Conservation (phyloP, 2,329 filamentous ascomycete genomes). For the Ceratocystis ficicola region DNA sequence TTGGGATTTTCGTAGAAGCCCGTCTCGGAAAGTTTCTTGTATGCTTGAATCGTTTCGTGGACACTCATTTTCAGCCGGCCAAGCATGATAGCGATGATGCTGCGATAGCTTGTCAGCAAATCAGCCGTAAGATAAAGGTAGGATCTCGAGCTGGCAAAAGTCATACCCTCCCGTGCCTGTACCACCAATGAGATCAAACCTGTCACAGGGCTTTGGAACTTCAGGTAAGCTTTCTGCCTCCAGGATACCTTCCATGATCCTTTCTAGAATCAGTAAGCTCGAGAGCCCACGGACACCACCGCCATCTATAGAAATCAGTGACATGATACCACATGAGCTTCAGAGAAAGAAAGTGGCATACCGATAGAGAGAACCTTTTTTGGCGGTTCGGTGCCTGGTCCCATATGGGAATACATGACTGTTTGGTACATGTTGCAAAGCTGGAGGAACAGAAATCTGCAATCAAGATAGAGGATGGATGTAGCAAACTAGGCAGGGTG, state of each 20-base stretch:
- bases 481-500: too few species aligned
- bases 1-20: background rate
- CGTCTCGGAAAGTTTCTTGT: background rate
- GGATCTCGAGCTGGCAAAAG: background rate
- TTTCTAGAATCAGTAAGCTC: slow-evolving; percentile 26
- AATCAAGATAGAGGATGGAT: too few species aligned
- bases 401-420: too few species aligned
- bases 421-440: fast-evolving
- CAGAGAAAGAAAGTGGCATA: too few species aligned
- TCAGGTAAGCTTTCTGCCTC: slow-evolving; percentile 21
- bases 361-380: too few species aligned
- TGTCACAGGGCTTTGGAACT: slow-evolving; percentile 26
- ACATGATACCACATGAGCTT: too few species aligned
- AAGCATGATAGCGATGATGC: background rate
- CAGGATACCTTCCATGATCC: slow-evolving; percentile 25
- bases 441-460: too few species aligned
- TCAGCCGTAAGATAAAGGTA: background rate
- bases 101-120: background rate
- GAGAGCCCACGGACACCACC: slow-evolving; percentile 27
- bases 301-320: slow-evolving; percentile 21
- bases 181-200: slow-evolving; percentile 28
- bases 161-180: slow-evolving; percentile 27
- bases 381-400: too few species aligned
- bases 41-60: background rate
- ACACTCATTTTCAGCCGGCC: background rate